These are phyloP conservation scores for Adenanthera pavonina DNA, from an alignment of 306 rosid species.

Conservation along the genomic window DNA sequence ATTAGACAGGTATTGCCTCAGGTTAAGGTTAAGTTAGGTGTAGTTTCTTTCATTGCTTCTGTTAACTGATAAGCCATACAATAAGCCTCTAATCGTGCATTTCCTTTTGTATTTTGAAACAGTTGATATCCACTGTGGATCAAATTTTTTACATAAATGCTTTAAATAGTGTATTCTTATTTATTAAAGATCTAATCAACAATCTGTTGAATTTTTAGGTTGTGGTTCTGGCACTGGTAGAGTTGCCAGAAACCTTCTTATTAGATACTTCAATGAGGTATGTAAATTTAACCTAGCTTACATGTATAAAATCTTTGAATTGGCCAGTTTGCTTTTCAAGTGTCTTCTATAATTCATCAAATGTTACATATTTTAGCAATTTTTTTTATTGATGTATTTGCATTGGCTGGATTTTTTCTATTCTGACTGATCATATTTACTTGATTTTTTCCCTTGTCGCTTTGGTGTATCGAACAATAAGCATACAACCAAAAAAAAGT, in stretches of 20 bases:
- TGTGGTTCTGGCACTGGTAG: constrained; percentile 99
- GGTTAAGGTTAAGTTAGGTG: not conserved
- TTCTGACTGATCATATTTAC: no score
- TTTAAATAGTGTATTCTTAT: not conserved
- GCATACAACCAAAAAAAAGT: no score
- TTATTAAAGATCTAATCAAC: constrained; percentile 23
- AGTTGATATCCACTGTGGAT: constrained; percentile 11
- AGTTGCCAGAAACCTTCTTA: constrained; percentile 82
- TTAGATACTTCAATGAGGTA: constrained; percentile 90
- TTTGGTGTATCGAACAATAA: no score
- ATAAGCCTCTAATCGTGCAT: not conserved
- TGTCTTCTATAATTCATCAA: not conserved
- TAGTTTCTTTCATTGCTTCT: not conserved
- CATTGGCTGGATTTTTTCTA: no score
- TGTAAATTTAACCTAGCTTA: constrained; percentile 39
- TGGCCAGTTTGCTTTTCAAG: not conserved
- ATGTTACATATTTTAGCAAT: constrained; percentile 17
- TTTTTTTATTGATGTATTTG: not conserved
- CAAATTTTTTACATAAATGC: not conserved
- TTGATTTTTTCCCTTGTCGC: no score
- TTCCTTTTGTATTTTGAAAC: not conserved
- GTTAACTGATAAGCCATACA: not conserved
- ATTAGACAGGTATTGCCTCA: not conserved
- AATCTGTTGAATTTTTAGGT: constrained; percentile 56
- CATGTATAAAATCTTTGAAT: not conserved